Conservation (phyloP, 176 grass and related monocot genomes). For the Carex parvula region DNA sequence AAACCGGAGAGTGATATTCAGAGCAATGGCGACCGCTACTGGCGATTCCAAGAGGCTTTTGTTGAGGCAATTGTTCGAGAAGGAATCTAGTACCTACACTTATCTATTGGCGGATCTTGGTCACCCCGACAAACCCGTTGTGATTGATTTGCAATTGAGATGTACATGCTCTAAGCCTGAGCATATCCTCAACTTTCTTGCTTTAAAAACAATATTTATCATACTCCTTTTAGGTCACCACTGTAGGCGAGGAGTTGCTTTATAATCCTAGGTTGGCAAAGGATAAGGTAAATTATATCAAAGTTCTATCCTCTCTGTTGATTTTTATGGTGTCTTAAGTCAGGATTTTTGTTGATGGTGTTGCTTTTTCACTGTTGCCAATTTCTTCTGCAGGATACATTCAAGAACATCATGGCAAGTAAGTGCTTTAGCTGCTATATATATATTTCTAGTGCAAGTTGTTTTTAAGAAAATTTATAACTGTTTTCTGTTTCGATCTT, state of each 20-base stretch:
- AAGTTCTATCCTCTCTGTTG: background rate
- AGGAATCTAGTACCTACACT: too few species aligned
- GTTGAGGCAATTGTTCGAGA: too few species aligned
- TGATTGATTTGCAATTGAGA: background rate
- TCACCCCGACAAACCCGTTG: too few species aligned
- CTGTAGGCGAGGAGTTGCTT: slow-evolving; percentile 83
- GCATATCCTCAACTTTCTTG: background rate
- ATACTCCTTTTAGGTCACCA: slow-evolving; percentile 59
- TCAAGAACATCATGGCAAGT: slow-evolving; percentile 86
- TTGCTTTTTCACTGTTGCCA: slow-evolving; percentile 12
- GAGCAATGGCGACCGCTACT: too few species aligned
- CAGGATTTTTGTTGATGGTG: slow-evolving; percentile 16
- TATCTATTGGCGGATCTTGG: too few species aligned
- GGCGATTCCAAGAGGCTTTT: too few species aligned
- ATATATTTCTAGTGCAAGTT: too few species aligned
- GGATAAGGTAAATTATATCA: slow-evolving; percentile 56
- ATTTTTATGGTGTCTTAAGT: slow-evolving; percentile 4
- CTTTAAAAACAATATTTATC: background rate
- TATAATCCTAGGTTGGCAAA: slow-evolving; percentile 77
- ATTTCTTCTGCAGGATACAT: slow-evolving; percentile 58
- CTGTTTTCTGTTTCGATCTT: slow-evolving; percentile 9
- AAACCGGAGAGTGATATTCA: too few species aligned
- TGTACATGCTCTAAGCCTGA: background rate
- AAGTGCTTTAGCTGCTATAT: slow-evolving; percentile 20
- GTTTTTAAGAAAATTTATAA: slow-evolving; percentile 3